Evolutionary conservation across 257 asterid species (phyloP), one percentile per base, ranked within the genome.

Genomic region (Gentiana straminea): DNA sequence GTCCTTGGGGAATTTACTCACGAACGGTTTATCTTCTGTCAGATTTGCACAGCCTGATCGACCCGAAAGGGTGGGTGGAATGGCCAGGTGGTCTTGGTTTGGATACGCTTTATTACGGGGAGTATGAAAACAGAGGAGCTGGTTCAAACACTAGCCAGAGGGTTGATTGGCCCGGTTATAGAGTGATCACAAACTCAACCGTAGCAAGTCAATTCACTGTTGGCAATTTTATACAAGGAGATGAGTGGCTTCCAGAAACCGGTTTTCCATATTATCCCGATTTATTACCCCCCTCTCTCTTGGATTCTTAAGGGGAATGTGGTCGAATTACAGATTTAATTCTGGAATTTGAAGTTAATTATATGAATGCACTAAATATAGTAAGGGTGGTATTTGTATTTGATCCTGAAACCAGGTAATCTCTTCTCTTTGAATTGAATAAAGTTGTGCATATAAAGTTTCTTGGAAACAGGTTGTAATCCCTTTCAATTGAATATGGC

Each of bases 121-220:
- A 69, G 34, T 59, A 52, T 13, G 4, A 33, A 0, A 64, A 69
- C 24, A 58, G 9, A 5, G 63, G 66, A 24, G 9, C 3, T 0
- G 59, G 70, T 4, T 81, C 98, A 3, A 92, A 85, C 33, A 88
- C 98, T 6, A 81, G 58, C 0, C 73, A 62, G 0, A 70, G 98
- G 71, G 98, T 92, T 33, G 78, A 53, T 0, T 92, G 98, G 98
- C 80, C 95, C 5, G 98, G 98, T 12, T 92, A 85, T 10, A 71
- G 81, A 50, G 81, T 85, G 3, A 81, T 85, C 13, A 78, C 72
- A 1, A 69, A 5, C 54, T 70, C 90, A 3, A 24, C 74, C 0
- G 97, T 78, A 69, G 99, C 97, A 33, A 58, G 63, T 7, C 94
- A 78, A 64, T 92, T 88, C 3, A 75, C 97, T 8, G 94, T 79